These are phyloP conservation scores for Magnusiomyces tetraspermus DNA, from an alignment of 1,139 yeast genomes.

Conservation along the genomic window DNA sequence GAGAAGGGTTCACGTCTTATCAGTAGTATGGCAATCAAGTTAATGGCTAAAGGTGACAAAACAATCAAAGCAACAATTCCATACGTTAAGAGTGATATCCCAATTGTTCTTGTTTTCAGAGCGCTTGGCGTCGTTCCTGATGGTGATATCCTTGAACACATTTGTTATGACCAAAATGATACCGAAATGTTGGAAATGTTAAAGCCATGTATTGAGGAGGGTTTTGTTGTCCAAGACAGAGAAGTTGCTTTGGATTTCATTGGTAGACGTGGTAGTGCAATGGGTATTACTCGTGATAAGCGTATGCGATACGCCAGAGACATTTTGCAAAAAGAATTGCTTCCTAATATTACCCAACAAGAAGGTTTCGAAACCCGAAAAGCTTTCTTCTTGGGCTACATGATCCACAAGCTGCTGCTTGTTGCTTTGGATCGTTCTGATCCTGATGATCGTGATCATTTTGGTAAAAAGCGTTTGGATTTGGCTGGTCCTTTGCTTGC, in stretches of 20 bases:
- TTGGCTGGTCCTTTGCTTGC: conserved; percentile 97
- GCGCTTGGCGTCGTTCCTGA: conserved; percentile 98
- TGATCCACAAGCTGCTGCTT: conserved; percentile 87
- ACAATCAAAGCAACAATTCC: conserved; percentile 95
- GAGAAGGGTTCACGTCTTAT: conserved; percentile 95
- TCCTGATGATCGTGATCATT: conserved; percentile 98
- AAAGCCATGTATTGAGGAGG: conserved; percentile 98
- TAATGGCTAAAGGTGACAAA: conserved; percentile 74
- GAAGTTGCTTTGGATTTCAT: conserved; percentile 96
- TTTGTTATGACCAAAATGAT: conserved; percentile 93
- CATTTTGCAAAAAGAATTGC: conserved; percentile 86
- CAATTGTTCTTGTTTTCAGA: conserved; percentile 91
- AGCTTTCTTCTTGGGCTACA: conserved; percentile 94
- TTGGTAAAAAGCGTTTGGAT: conserved; percentile 96
- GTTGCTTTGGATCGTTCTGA: conserved; percentile 97
- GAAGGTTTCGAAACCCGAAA: conserved; percentile 96
- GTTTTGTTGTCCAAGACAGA: conserved; percentile 94
- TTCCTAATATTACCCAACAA: conserved; percentile 95
- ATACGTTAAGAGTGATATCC: conserved; percentile 91
- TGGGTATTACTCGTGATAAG: conserved; percentile 93
- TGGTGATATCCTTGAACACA: conserved; percentile 96
- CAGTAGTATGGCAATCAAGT: conserved; percentile 87
- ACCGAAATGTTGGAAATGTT: conserved; percentile 99
- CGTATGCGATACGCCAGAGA: conserved; percentile 98
- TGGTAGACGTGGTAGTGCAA: conserved; percentile 92